Evolutionary conservation across 2,329 filamentous ascomycete species (phyloP), one percentile per base, ranked within the genome.

Genomic region (Pseudogymnoascus sp.): DNA sequence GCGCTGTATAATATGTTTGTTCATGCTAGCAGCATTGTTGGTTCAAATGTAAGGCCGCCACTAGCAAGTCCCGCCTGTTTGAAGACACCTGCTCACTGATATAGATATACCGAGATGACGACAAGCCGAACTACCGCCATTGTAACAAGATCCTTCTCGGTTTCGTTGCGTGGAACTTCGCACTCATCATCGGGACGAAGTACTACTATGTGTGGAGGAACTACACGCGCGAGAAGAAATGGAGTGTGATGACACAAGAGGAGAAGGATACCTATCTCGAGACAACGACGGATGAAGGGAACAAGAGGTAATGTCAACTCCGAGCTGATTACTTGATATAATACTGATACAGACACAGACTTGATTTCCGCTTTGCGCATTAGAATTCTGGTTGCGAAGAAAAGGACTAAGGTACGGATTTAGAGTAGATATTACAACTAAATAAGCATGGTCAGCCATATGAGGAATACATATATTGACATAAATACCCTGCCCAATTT

Each of bases 1-100:
- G 85, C 83, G 0, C 74, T 84, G 12, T 88, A 88, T 73, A 88
- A 87, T 68, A 81, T 81, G 77, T 77, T 73, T 28, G 75, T 78
- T 2, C 79, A 81, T 67, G 73, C 75, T 0, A 74, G 75, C n/a
- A 73, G 71, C 0, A 77, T 80, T 38, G 77, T 68, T 12, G 63
- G 65, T 6, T 64, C 69, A 6, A 70, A 72, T 14, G 66, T 71
- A 60, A 71, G 67, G 66, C 69, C 21, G 11, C 10, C 7, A 10
- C 23, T 28, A 1, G 4, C 21, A 11, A 18, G 28, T n/a, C 7
- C 8, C 16, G 23, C 23, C 4, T 40, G 4, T 14, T 31, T 16
- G 6, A 16, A 31, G 23, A 18, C 8, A n/a, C n/a, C 33, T 60
- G n/a, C 59, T 60, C 4, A 60, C 59, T 8, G 18, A 18, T 60